Percentiles rank a stretch among this genome's conserved stretches.
Conservation (phyloP, 1,284 basidiomycete species). For the Heterobasidion occidentale region DNA sequence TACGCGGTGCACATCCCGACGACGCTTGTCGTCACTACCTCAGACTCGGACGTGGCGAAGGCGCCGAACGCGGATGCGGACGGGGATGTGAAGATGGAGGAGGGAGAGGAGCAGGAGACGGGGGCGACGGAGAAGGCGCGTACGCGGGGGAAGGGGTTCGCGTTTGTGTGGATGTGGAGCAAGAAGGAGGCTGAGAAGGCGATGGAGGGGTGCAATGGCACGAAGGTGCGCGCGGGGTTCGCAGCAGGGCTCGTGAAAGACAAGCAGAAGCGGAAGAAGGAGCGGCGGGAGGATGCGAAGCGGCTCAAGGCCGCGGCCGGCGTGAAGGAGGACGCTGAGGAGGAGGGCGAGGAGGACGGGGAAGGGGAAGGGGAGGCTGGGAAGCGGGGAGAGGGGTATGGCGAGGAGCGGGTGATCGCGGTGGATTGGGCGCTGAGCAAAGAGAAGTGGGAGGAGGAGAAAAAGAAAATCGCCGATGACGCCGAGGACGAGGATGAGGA, state of each 20-base stretch:
- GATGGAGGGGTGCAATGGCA: conserved; percentile 80
- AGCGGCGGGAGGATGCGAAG: conserved; percentile 51
- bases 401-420: conserved; percentile 66
- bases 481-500: conserved; percentile 24
- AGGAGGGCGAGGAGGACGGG: conserved; percentile 31
- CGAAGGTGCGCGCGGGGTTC: conserved; percentile 58
- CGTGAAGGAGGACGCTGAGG: conserved; percentile 20
- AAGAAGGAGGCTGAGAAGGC: conserved; percentile 84
- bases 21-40: conserved; percentile 13
- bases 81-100: conserved; percentile 20
- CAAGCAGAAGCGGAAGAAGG: conserved; percentile 74
- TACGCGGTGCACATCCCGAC: conserved; percentile 81
- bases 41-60: neutral
- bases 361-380: conserved; percentile 27
- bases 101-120: conserved; percentile 8
- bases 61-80: conserved; percentile 18
- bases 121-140: neutral
- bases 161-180: conserved; percentile 92
- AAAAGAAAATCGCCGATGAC: conserved; percentile 40
- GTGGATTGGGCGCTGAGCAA: conserved; percentile 98
- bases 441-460: conserved; percentile 84
- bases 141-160: conserved; percentile 73
- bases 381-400: conserved; percentile 10
- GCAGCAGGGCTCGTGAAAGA: conserved; percentile 57
- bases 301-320: conserved; percentile 26